A percentile compares a stretch with the other conserved stretches of the same genome.
phyloP scores from a whole-genome alignment of 1,284 basidiomycete species.

The Lignosus rhinocerotis region DNA sequence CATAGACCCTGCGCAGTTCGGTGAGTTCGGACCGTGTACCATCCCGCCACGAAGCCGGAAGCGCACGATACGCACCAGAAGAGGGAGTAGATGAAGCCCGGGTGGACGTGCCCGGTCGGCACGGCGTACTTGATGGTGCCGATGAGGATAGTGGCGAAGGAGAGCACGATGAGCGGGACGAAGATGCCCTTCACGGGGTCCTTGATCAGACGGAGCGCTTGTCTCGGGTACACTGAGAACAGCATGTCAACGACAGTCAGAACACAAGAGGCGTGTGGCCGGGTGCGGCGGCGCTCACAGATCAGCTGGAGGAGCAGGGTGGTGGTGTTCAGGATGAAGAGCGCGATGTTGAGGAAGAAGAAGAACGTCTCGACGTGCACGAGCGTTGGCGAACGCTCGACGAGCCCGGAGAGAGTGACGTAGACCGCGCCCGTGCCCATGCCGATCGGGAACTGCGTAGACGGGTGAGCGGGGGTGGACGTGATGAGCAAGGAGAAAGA shows the following conservation, averaged over 20 bases:
- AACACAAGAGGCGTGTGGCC: too few relatives aligned
- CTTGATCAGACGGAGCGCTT: constrained; percentile 42
- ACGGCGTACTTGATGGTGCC: constrained; percentile 50
- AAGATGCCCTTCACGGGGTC: constrained; percentile 49
- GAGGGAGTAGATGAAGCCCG: constrained; percentile 39
- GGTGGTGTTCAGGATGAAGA: constrained; percentile 44
- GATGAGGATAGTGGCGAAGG: constrained; percentile 52
- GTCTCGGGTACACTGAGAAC: constrained; percentile 42
- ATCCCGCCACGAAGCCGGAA: too few relatives aligned
- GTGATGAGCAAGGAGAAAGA: neutral
- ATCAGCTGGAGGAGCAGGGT: constrained; percentile 46
- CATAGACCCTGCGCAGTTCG: constrained; percentile 41
- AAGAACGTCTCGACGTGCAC: constrained; percentile 43
- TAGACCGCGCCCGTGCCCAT: constrained; percentile 54
- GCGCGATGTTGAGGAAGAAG: constrained; percentile 46
- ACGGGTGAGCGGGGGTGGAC: neutral
- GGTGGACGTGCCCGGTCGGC: constrained; percentile 36
- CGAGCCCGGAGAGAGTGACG: constrained; percentile 44
- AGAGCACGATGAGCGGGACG: constrained; percentile 48
- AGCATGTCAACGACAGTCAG: neutral
- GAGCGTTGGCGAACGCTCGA: constrained; percentile 35
- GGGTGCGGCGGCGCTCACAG: constrained; percentile 29
- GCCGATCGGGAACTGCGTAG: constrained; percentile 46
- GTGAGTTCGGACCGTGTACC: neutral
- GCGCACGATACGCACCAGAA: constrained; percentile 41